Percentiles rank a stretch among this genome's conserved stretches.
These are phyloP conservation scores for Limtongozyma cylindracea DNA, from an alignment of 805 yeast species.

Conservation along the genomic window DNA sequence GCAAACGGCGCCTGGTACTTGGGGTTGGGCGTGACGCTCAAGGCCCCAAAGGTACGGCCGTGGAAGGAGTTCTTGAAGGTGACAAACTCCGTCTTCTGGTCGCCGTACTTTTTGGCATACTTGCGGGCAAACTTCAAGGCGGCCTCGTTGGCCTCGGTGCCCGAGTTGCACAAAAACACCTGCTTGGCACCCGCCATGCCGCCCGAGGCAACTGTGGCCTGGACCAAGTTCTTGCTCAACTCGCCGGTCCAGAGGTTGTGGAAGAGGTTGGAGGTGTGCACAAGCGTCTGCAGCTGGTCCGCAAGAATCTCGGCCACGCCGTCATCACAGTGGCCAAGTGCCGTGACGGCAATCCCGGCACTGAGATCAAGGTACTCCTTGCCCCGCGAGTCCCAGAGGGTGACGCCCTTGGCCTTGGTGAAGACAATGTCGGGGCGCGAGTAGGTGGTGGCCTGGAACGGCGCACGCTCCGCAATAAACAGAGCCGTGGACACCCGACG, in stretches of 20 bases:
- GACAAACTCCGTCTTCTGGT: conserved; percentile 46
- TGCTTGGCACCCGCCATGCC: conserved; percentile 65
- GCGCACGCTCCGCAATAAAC: too few species aligned
- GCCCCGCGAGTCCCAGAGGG: conserved; percentile 58
- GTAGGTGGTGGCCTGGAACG: conserved; percentile 52
- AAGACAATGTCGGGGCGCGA: conserved; percentile 57
- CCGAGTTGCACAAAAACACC: conserved; percentile 39
- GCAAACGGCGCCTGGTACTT: conserved; percentile 83
- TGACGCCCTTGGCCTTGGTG: conserved; percentile 62
- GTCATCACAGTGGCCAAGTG: conserved; percentile 68
- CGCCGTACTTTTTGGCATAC: conserved; percentile 31
- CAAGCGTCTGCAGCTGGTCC: conserved; percentile 47
- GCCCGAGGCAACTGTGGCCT: conserved; percentile 39
- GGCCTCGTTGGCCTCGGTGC: conserved; percentile 34
- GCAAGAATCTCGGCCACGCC: conserved; percentile 44
- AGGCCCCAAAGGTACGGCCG: conserved; percentile 86
- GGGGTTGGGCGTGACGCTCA: conserved; percentile 77
- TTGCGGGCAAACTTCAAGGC: conserved; percentile 51
- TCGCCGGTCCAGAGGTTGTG: conserved; percentile 69
- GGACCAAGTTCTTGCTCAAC: conserved; percentile 45
- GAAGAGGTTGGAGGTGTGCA: conserved; percentile 73
- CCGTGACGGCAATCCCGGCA: conserved; percentile 95
- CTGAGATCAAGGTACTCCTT: conserved; percentile 70
- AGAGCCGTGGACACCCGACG: too few species aligned
- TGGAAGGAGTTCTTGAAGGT: conserved; percentile 85